Conservation (phyloP, 768 basidiomycete genomes). For the Inosperma sp. region DNA sequence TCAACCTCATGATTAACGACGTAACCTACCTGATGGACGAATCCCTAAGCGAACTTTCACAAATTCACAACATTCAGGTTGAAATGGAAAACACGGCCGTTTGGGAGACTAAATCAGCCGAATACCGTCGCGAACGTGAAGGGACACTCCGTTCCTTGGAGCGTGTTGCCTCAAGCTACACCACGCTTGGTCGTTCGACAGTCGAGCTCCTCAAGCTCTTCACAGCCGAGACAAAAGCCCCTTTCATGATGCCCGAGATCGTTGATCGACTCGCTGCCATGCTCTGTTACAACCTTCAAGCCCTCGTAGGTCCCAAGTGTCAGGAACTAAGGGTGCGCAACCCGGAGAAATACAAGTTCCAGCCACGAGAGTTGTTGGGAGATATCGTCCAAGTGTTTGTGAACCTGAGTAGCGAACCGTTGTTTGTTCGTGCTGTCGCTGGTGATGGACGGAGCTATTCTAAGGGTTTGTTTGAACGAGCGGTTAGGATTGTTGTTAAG, state of each 20-base stretch:
- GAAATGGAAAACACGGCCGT: conserved; percentile 74
- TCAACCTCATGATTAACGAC: conserved; percentile 98
- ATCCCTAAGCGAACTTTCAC: conserved; percentile 80
- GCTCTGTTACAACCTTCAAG: conserved; percentile 90
- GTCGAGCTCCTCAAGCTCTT: conserved; percentile 90
- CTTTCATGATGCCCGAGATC: conserved; percentile 96
- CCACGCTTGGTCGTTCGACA: conserved; percentile 79
- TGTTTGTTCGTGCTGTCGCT: conserved; percentile 84
- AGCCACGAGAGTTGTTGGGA: conserved; percentile 73
- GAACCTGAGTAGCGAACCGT: conserved; percentile 74
- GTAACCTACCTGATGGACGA: conserved; percentile 98
- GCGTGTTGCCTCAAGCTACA: conserved; percentile 80
- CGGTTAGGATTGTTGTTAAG: conserved; percentile 59
- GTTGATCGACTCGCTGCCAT: conserved; percentile 93
- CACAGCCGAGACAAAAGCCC: conserved; percentile 84
- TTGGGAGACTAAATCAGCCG: conserved; percentile 63
- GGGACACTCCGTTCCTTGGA: conserved; percentile 74
- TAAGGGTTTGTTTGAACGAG: conserved; percentile 76
- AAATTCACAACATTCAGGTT: conserved; percentile 81
- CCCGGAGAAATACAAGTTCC: conserved; percentile 84
- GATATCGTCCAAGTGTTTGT: conserved; percentile 89
- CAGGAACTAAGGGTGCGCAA: conserved; percentile 82
- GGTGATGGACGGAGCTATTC: conserved; percentile 91
- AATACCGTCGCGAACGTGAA: conserved; percentile 83
- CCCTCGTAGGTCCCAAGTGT: conserved; percentile 84